Conservation (phyloP, 1,284 basidiomycete species). For the Fomitopsis schrenkii region DNA sequence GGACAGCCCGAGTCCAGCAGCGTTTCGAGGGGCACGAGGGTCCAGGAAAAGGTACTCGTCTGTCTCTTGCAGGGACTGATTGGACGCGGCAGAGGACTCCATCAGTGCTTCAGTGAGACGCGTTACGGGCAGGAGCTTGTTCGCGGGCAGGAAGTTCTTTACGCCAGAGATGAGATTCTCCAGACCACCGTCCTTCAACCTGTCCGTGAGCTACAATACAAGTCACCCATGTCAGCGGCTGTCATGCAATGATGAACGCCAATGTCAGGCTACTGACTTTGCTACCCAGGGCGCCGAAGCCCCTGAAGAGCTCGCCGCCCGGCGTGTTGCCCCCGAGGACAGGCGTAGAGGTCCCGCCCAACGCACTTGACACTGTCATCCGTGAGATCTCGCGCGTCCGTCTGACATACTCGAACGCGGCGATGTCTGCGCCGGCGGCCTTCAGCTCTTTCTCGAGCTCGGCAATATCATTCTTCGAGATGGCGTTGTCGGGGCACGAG, state of each 20-base stretch:
- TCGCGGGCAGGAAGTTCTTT: constrained; percentile 95
- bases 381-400: constrained; percentile 87
- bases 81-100: constrained; percentile 91
- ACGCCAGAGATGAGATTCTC: constrained; percentile 97
- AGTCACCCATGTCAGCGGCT: constrained; percentile 8
- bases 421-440: constrained; percentile 74
- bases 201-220: constrained; percentile 72
- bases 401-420: constrained; percentile 91
- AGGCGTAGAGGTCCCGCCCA: constrained; percentile 72
- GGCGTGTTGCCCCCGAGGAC: constrained; percentile 64
- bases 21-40: constrained; percentile 71
- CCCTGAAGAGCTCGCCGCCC: constrained; percentile 80
- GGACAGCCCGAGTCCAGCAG: constrained; percentile 44
- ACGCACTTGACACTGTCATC: constrained; percentile 58
- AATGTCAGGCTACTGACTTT: constrained; percentile 50
- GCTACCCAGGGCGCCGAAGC: constrained; percentile 91
- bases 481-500: constrained; percentile 74
- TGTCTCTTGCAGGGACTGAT: constrained; percentile 91
- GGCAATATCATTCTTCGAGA: constrained; percentile 82
- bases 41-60: constrained; percentile 97
- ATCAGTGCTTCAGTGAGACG: constrained; percentile 93
- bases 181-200: constrained; percentile 90
- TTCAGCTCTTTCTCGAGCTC: constrained; percentile 89
- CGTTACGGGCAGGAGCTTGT: constrained; percentile 92
- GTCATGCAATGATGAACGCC: not conserved